Evolutionary conservation across 2,329 filamentous ascomycete genomes (phyloP).

Genomic region (Lecanosticta acicola): DNA sequence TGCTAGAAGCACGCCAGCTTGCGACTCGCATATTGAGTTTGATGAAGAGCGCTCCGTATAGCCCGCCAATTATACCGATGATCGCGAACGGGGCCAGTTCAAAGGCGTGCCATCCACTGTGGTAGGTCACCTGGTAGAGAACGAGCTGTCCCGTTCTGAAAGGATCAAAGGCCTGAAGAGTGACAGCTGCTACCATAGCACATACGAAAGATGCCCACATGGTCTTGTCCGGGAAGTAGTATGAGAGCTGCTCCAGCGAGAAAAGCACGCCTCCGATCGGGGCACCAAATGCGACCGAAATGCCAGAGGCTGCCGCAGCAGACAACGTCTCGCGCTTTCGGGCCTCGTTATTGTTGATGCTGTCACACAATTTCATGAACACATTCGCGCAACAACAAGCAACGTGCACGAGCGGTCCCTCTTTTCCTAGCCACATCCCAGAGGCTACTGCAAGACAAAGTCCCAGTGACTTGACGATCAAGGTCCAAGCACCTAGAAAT

Average conservation of each 20-base stretch:
- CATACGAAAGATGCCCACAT: constrained; percentile 99
- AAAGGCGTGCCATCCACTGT: constrained; percentile 86
- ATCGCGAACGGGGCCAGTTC: constrained; percentile 83
- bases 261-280: constrained; percentile 93
- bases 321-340: constrained; percentile 90
- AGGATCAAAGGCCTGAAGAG: constrained; percentile 85
- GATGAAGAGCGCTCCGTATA: constrained; percentile 93
- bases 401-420: constrained; percentile 91
- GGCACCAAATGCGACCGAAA: constrained; percentile 89
- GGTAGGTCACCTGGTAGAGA: constrained; percentile 92
- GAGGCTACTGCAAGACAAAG: constrained; percentile 86
- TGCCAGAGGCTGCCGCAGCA: constrained; percentile 83
- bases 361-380: constrained; percentile 81
- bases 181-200: constrained; percentile 96
- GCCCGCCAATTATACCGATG: constrained; percentile 81
- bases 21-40: constrained; percentile 86
- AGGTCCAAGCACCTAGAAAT: constrained; percentile 82
- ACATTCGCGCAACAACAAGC: constrained; percentile 94
- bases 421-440: constrained; percentile 93
- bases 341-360: constrained; percentile 82
- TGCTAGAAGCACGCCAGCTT: constrained; percentile 66
- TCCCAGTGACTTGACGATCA: constrained; percentile 83
- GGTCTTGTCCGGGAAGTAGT: constrained; percentile 97
- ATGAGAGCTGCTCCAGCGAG: constrained; percentile 93
- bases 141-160: constrained; percentile 95